A percentile compares a stretch with the other conserved stretches of the same genome.
phyloP scores from a whole-genome alignment of 768 basidiomycete species.

The Phlebiopsis gigantea region DNA sequence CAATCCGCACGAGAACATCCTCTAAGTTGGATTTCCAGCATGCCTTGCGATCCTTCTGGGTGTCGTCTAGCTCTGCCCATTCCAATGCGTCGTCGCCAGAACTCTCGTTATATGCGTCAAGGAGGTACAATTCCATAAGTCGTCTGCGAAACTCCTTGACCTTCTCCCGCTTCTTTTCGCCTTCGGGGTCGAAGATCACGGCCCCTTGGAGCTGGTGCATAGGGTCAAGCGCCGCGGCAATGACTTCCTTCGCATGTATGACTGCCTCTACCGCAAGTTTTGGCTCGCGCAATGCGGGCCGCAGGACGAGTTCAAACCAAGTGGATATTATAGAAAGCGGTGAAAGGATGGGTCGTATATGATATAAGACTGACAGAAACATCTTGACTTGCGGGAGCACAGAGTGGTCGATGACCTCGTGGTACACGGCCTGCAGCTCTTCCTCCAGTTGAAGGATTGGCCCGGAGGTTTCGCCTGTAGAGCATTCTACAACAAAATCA shows the following conservation, averaged over 20 bases:
- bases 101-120: conserved; percentile 72
- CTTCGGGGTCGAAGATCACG: conserved; percentile 28
- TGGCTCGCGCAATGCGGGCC: conserved; percentile 73
- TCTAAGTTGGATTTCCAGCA: conserved; percentile 80
- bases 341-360: conserved; percentile 56
- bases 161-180: conserved; percentile 39
- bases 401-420: conserved; percentile 60
- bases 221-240: conserved; percentile 50
- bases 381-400: conserved; percentile 57
- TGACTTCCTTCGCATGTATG: conserved; percentile 66
- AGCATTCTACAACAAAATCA: conserved; percentile 47
- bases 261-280: conserved; percentile 53
- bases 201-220: conserved; percentile 17
- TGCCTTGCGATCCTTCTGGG: conserved; percentile 51
- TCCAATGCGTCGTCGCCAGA: conserved; percentile 72
- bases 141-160: conserved; percentile 61
- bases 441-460: conserved; percentile 53
- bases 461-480: conserved; percentile 40
- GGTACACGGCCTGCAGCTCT: conserved; percentile 59
- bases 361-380: conserved; percentile 61
- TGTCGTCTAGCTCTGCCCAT: conserved; percentile 61
- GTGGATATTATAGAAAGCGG: conserved; percentile 63
- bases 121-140: conserved; percentile 69
- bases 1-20: conserved; percentile 64
- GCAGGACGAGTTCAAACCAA: conserved; percentile 80